Percentiles rank a stretch among this genome's conserved stretches.
Conservation (phyloP, 176 grass and related monocot genomes). For the Avena atlantica region DNA sequence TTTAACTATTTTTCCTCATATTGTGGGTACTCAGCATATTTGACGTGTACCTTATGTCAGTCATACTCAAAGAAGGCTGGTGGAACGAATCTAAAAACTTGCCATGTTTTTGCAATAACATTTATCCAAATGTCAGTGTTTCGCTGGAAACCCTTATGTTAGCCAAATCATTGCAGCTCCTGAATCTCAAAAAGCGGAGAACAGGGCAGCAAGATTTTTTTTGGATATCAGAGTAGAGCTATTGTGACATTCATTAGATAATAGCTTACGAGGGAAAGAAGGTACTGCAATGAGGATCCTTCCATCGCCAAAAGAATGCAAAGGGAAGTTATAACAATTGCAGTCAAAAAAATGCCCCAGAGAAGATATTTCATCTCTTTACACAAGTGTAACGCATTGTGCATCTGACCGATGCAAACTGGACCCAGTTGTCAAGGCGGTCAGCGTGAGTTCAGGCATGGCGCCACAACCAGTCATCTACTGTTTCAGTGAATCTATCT, state of each 20-base stretch:
- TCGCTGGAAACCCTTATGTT: no score
- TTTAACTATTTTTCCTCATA: neutral
- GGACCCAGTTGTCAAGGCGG: constrained; percentile 28
- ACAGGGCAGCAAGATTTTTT: neutral
- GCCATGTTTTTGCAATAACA: neutral
- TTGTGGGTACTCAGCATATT: neutral
- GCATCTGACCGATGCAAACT: neutral
- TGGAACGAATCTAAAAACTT: neutral
- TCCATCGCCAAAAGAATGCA: neutral
- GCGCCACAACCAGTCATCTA: neutral
- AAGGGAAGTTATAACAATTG: neutral
- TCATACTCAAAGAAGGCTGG: neutral
- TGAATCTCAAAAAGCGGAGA: no score
- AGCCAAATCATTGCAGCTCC: no score
- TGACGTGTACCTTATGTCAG: neutral
- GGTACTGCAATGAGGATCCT: neutral
- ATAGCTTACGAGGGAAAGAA: neutral
- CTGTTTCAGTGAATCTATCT: neutral
- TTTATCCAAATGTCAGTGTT: neutral
- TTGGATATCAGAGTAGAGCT: neutral
- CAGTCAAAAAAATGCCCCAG: neutral
- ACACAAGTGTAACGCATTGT: neutral
- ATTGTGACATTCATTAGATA: neutral
- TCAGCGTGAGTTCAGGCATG: constrained; percentile 3
- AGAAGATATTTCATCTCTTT: neutral